phyloP scores from a whole-genome alignment of 371 early-diverging fungal genomes.

The Zopfochytrium polystomum region DNA sequence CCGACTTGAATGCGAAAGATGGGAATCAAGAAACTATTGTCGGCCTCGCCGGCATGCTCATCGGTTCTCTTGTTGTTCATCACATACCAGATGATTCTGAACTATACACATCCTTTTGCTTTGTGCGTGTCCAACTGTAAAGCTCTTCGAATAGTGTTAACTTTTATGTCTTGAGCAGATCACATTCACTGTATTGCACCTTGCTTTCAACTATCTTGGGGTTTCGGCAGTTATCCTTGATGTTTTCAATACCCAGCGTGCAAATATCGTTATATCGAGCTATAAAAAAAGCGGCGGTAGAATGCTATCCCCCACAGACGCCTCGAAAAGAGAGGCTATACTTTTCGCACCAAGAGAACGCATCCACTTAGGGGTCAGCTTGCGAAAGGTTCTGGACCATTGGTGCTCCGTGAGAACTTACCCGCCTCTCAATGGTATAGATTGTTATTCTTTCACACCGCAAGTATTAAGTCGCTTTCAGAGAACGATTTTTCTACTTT shows the following conservation, averaged over 20 bases:
- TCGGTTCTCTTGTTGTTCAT: slow-evolving; percentile 16
- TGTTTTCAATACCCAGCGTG: slow-evolving; percentile 30
- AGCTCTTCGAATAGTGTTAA: not conserved
- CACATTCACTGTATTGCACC: slow-evolving; percentile 30
- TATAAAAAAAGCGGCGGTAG: not conserved
- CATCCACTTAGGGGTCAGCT: no score
- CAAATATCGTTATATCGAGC: slow-evolving; percentile 16
- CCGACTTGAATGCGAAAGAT: slow-evolving; percentile 40
- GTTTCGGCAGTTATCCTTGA: slow-evolving; percentile 26
- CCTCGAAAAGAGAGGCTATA: slow-evolving; percentile 5
- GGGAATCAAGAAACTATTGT: slow-evolving; percentile 41
- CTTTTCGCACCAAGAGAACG: no score
- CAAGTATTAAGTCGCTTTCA: not conserved
- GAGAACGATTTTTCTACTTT: not conserved
- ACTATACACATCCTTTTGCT: slow-evolving; percentile 8
- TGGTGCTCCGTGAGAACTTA: not conserved
- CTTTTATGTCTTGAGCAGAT: slow-evolving; percentile 3
- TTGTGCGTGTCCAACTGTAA: slow-evolving; percentile 9
- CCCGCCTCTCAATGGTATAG: not conserved
- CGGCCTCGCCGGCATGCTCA: slow-evolving; percentile 30
- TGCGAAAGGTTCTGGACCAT: slow-evolving; percentile 1
- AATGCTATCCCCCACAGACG: slow-evolving; percentile 10
- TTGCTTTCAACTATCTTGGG: slow-evolving; percentile 28
- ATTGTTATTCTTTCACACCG: not conserved
- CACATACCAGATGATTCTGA: slow-evolving; percentile 11